Evolutionary conservation across 139 green algal species (phyloP).

Genomic region (Limnomonas spitsbergensis): DNA sequence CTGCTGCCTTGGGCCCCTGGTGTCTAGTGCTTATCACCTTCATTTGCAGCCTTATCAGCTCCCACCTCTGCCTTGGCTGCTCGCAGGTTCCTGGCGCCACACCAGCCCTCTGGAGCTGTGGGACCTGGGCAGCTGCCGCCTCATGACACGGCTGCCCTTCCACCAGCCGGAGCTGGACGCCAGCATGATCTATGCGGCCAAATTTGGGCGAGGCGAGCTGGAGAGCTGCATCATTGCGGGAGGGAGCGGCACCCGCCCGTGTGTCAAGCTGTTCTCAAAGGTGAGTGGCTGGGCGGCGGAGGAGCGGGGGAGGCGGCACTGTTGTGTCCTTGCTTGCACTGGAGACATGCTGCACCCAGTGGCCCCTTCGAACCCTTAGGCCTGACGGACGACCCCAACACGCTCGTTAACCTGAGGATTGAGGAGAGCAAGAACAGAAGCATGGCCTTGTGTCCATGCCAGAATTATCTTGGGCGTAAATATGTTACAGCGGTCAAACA

Average conservation of each 20-base stretch:
- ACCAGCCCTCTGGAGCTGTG: slow-evolving; percentile 42
- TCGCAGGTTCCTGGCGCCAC: slow-evolving; percentile 39
- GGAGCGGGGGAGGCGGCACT: neutral
- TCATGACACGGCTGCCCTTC: slow-evolving; percentile 50
- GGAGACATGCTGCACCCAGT: too few relatives aligned
- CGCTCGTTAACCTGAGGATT: too few relatives aligned
- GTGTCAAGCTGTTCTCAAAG: slow-evolving; percentile 32
- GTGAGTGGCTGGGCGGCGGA: slow-evolving; percentile 13
- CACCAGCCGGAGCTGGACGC: slow-evolving; percentile 34
- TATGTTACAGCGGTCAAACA: too few relatives aligned
- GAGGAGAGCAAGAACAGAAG: too few relatives aligned
- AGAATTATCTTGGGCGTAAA: too few relatives aligned
- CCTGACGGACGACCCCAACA: too few relatives aligned
- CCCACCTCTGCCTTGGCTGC: neutral
- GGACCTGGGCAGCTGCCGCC: slow-evolving; percentile 38
- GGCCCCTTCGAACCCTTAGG: too few relatives aligned
- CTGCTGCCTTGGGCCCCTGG: neutral
- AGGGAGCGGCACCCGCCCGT: slow-evolving; percentile 35
- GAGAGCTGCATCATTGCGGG: slow-evolving; percentile 28
- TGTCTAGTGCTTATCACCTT: too few relatives aligned
- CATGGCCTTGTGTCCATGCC: too few relatives aligned
- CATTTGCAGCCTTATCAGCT: neutral
- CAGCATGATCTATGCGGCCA: slow-evolving; percentile 43
- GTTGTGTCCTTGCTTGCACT: too few relatives aligned
- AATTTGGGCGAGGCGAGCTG: slow-evolving; percentile 27